Evolutionary conservation across 1,139 yeast species (phyloP).

Genomic region (Tardiomyces digboiensis): DNA sequence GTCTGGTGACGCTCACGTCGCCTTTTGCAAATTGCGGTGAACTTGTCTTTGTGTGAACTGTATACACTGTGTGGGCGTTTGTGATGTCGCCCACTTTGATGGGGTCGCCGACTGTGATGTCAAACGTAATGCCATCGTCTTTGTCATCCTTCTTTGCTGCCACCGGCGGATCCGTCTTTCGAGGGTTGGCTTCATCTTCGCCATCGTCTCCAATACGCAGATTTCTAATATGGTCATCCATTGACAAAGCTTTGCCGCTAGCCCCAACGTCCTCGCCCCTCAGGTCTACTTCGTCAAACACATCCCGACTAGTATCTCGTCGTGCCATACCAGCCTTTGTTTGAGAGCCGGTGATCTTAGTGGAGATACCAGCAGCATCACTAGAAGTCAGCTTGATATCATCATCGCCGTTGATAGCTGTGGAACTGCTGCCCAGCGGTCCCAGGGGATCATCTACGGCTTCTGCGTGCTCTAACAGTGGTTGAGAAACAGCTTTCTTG

Average conservation of each 20-base stretch:
- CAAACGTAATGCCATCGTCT: conserved; percentile 25
- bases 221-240: background rate
- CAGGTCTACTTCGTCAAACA: background rate
- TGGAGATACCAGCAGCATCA: too few species aligned
- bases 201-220: background rate
- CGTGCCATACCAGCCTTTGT: too few species aligned
- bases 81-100: conserved; percentile 87
- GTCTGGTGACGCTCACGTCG: conserved; percentile 50
- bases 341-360: too few species aligned
- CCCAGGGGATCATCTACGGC: background rate
- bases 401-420: background rate
- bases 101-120: conserved; percentile 82
- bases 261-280: background rate
- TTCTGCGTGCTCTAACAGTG: background rate
- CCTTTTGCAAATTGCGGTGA: conserved; percentile 30
- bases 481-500: too few species aligned
- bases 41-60: conserved; percentile 52
- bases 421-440: background rate
- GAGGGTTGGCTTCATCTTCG: background rate
- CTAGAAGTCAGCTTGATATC: too few species aligned
- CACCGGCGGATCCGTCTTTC: conserved; percentile 10
- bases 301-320: too few species aligned
- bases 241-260: background rate
- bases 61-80: conserved; percentile 80
- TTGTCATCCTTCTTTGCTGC: conserved; percentile 5